Evolutionary conservation across 2,329 filamentous ascomycete genomes (phyloP).

Genomic region (Keithomyces neogunnii): DNA sequence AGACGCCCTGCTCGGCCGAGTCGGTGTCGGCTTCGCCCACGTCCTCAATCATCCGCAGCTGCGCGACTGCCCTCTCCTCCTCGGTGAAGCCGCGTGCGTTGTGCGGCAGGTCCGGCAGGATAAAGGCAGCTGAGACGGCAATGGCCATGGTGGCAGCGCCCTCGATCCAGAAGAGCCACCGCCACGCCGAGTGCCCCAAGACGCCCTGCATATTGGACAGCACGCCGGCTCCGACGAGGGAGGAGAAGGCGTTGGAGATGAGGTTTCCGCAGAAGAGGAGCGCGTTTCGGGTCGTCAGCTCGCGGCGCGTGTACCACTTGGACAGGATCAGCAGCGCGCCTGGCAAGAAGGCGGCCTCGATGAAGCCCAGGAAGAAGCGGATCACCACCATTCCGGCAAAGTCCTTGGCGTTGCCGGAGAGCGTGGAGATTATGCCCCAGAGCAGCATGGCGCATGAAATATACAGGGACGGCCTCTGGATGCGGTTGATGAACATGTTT

Average conservation of each 20-base stretch:
- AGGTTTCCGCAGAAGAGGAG: constrained; percentile 52
- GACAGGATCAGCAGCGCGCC: constrained; percentile 55
- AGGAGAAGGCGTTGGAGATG: constrained; percentile 52
- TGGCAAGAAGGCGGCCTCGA: constrained; percentile 57
- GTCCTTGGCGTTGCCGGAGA: constrained; percentile 42
- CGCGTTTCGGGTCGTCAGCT: constrained; percentile 45
- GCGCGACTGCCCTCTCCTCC: constrained; percentile 47
- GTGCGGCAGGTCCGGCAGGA: constrained; percentile 46
- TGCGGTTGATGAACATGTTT: constrained; percentile 49
- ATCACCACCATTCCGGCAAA: constrained; percentile 46
- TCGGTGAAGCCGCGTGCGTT: constrained; percentile 51
- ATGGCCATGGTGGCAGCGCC: constrained; percentile 42
- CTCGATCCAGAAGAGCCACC: constrained; percentile 55
- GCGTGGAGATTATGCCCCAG: constrained; percentile 53
- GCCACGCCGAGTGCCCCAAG: constrained; percentile 47
- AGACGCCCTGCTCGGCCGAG: constrained; percentile 36
- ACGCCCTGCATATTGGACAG: constrained; percentile 49
- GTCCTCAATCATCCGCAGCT: constrained; percentile 48
- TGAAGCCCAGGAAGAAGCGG: constrained; percentile 52
- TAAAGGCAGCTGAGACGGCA: constrained; percentile 36
- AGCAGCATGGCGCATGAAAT: constrained; percentile 44
- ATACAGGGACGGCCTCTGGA: constrained; percentile 42
- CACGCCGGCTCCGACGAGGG: constrained; percentile 50
- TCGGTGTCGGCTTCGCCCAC: constrained; percentile 48
- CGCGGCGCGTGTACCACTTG: constrained; percentile 58